Evolutionary conservation across 495 filamentous ascomycete species (phyloP), one percentile per base, ranked within the genome.

Genomic region (Pseudoneurospora amorphoporcata): DNA sequence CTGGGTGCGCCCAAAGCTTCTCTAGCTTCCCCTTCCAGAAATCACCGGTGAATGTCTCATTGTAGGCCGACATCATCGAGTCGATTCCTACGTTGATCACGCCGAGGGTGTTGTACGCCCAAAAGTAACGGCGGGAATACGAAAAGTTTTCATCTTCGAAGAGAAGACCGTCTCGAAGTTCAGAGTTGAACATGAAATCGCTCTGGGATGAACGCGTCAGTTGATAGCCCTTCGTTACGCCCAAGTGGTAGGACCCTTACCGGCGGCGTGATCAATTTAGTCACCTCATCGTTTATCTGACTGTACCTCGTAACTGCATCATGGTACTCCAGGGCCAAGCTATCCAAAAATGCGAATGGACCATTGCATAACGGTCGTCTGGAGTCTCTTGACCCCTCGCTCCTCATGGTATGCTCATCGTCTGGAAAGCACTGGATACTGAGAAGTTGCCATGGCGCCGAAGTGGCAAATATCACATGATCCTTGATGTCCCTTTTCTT

Each of bases 101-200:
- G 39, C 83, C 85, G 7, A 88, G 79, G 2, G 86, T 87, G 73
- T 87, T 86, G 73, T 83, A 85, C 16, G 84, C 85, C 84, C 85
- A 88, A 75, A 89, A 88, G 75, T 89, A 88, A 35, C 85, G 82
- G 6, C 86, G 81, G 2, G 85, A 86, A 77, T 84, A 87, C 39
- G 86, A 88, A 73, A 86, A 88, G 32, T 83, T 70, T 19, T 80
- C 74, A 75, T 88, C 87, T 75, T 89, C 87, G 76, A 89, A 89
- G 8, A 88, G 80, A 35, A 88, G 82, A 72, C 79, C 81, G 75
- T 89, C 86, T 35, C 87, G 81, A 17, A 85, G 77, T 16, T 76
- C 76, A 29, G 75, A 72, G 71, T 85, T 76, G 79, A 88, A 89
- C 82, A 89, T 87, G 77, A 89, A 89, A 8, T 84, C 80, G 14